A percentile compares a stretch with the other conserved stretches of the same genome.
Conservation (phyloP, 768 basidiomycete genomes). For the Leccinum arenicola region DNA sequence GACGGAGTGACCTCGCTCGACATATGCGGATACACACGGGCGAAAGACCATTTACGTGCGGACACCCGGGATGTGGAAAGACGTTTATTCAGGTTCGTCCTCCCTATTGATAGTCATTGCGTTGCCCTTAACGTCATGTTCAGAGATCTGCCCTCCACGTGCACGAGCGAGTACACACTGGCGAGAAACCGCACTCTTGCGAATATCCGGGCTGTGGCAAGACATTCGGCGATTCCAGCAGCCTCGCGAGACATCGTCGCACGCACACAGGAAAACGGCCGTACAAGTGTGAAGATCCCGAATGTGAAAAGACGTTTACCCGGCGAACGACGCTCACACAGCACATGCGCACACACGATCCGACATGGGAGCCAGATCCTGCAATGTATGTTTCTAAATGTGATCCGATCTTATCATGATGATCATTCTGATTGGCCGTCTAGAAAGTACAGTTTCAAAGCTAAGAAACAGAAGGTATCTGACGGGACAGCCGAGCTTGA, state of each 20-base stretch:
- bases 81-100: constrained; percentile 82
- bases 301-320: constrained; percentile 86
- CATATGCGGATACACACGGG: constrained; percentile 92
- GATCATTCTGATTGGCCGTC: constrained; percentile 15
- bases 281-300: constrained; percentile 80
- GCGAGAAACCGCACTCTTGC: constrained; percentile 90
- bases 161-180: constrained; percentile 86
- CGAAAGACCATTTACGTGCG: constrained; percentile 80
- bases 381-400: constrained; percentile 55
- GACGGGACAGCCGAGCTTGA: constrained; percentile 55
- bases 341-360: constrained; percentile 87
- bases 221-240: constrained; percentile 89
- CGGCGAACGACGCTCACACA: constrained; percentile 80
- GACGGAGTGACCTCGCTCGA: constrained; percentile 78
- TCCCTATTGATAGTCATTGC: not conserved
- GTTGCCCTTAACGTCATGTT: constrained; percentile 13
- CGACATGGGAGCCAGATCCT: constrained; percentile 81
- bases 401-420: not conserved
- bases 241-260: constrained; percentile 86
- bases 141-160: constrained; percentile 90
- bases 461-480: constrained; percentile 57
- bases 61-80: constrained; percentile 74
- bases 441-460: constrained; percentile 78
- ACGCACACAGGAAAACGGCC: constrained; percentile 86
- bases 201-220: constrained; percentile 86